Evolutionary conservation across 768 basidiomycete species (phyloP).

Genomic region (Calocera cornea): DNA sequence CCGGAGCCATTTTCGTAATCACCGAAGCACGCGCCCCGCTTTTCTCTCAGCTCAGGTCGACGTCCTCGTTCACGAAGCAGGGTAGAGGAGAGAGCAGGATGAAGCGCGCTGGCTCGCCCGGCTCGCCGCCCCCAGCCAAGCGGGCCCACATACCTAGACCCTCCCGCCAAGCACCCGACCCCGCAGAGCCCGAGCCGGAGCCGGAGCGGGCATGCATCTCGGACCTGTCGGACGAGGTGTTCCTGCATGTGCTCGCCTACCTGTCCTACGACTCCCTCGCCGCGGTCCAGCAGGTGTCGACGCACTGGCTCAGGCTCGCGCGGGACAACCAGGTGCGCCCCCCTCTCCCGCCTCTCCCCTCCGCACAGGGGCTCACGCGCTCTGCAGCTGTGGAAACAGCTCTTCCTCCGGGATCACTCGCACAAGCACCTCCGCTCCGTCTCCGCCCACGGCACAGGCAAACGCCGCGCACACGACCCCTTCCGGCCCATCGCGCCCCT

Average conservation of each 20-base stretch:
- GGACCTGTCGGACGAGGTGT: conserved; percentile 11
- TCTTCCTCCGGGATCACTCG: not conserved
- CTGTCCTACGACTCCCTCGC: conserved; percentile 9
- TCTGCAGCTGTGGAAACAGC: not conserved
- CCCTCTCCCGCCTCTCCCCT: not conserved
- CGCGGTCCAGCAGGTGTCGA: conserved; percentile 7
- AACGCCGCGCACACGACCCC: not conserved
- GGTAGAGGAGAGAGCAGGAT: no score
- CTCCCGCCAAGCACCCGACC: not conserved
- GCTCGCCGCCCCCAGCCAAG: no score
- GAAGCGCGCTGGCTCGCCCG: no score
- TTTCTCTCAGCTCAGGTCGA: no score
- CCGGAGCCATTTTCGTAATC: no score
- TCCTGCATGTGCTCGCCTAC: conserved; percentile 12
- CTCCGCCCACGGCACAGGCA: not conserved
- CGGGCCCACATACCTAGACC: not conserved
- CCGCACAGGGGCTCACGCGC: not conserved
- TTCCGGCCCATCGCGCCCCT: not conserved
- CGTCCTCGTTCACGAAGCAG: no score
- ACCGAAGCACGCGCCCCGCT: no score
- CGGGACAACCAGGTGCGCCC: conserved; percentile 13
- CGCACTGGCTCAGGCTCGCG: conserved; percentile 11
- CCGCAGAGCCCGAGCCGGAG: not conserved
- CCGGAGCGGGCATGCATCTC: not conserved
- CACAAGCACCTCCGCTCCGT: not conserved